Conservation (phyloP, 192 early-diverging fungal genomes). For the Spizellomyces punctatus region DNA sequence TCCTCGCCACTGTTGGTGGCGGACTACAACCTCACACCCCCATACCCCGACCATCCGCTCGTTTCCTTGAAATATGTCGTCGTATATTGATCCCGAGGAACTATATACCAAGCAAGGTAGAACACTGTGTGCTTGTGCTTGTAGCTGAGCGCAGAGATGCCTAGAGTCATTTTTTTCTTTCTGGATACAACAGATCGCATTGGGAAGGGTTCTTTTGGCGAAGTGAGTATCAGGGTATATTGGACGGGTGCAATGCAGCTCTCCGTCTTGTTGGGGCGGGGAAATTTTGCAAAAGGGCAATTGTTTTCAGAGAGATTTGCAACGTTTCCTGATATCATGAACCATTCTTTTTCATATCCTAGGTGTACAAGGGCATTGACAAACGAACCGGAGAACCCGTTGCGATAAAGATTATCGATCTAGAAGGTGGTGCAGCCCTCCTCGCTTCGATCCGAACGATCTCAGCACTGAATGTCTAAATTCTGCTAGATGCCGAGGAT, state of each 20-base stretch:
- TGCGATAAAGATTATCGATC: constrained; percentile 97
- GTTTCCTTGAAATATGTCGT: neutral
- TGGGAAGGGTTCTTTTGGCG: constrained; percentile 55
- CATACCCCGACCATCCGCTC: too few species aligned
- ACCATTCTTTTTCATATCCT: neutral
- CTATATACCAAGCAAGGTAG: constrained; percentile 38
- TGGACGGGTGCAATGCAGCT: too few species aligned
- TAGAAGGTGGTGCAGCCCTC: constrained; percentile 60
- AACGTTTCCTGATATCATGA: neutral
- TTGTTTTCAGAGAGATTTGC: neutral
- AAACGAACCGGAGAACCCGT: constrained; percentile 70
- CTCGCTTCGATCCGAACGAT: too few species aligned
- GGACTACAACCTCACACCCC: too few species aligned
- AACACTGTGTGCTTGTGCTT: neutral
- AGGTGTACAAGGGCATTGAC: constrained; percentile 64
- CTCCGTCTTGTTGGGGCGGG: too few species aligned
- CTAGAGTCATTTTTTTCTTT: neutral
- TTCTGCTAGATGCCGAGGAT: constrained; percentile 77
- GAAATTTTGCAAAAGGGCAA: too few species aligned
- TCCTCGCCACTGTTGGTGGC: too few species aligned
- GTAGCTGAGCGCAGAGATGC: too few species aligned
- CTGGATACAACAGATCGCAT: constrained; percentile 32
- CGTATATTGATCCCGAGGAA: constrained; percentile 29
- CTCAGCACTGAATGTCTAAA: too few species aligned
- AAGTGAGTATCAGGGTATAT: constrained; percentile 41